Conservation (phyloP, 2,329 filamentous ascomycete species). For the Verticillium nubilum region DNA sequence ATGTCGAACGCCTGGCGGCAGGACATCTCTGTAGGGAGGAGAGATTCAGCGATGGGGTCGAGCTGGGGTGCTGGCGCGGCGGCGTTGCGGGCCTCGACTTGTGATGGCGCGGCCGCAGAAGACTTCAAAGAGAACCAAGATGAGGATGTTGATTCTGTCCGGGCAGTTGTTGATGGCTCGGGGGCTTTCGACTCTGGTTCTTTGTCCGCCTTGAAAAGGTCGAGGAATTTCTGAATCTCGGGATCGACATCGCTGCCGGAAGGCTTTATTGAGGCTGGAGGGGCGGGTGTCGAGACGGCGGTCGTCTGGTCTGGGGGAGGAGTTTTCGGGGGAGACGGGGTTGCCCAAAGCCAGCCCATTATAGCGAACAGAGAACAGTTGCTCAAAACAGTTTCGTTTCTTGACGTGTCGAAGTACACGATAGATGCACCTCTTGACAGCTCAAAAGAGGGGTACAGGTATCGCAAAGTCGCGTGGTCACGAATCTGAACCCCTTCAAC, state of each 20-base stretch:
- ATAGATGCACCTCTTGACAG: not conserved
- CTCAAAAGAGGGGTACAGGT: not conserved
- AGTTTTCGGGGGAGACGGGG: slow-evolving; percentile 25
- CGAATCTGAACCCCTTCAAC: not conserved
- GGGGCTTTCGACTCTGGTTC: slow-evolving; percentile 14
- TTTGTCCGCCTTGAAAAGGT: slow-evolving; percentile 34
- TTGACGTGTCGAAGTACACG: not conserved
- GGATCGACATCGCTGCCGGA: slow-evolving; percentile 29
- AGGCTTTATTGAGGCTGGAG: slow-evolving; percentile 10
- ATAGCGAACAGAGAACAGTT: slow-evolving; percentile 9
- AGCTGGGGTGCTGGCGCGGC: slow-evolving; percentile 18
- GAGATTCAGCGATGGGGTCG: slow-evolving; percentile 55
- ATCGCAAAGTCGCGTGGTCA: not conserved
- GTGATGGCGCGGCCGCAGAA: slow-evolving; percentile 13
- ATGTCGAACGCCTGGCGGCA: slow-evolving; percentile 88
- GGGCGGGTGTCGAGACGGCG: slow-evolving; percentile 14
- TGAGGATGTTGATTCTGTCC: slow-evolving; percentile 18
- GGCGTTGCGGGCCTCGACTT: slow-evolving; percentile 12
- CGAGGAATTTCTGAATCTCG: slow-evolving; percentile 50
- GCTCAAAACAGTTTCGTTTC: not conserved
- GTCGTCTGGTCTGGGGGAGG: slow-evolving; percentile 16
- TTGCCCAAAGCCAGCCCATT: slow-evolving; percentile 62
- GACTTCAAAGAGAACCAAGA: slow-evolving; percentile 26
- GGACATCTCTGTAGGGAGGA: slow-evolving; percentile 78
- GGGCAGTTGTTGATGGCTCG: slow-evolving; percentile 14